phyloP scores from a whole-genome alignment of 2,329 filamentous ascomycete species.

The Bipolaris bicolor region DNA sequence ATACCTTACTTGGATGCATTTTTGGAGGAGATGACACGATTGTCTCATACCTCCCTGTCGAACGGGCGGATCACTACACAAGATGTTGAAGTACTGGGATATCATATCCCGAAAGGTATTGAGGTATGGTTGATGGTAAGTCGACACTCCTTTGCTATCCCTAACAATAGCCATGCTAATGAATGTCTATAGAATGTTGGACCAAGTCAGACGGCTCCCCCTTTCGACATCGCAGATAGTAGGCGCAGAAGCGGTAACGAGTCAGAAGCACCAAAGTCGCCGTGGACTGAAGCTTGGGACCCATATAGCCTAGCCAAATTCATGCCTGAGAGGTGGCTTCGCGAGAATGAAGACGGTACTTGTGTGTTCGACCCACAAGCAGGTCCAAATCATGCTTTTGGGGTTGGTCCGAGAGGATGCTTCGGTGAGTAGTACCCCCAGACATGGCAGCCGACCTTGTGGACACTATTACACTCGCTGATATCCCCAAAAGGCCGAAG shows the following conservation, averaged over 20 bases:
- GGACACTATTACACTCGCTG: not conserved
- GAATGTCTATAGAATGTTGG: not conserved
- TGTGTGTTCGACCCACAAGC: not conserved
- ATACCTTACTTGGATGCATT: not conserved
- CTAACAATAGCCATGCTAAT: not conserved
- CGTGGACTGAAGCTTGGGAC: not conserved
- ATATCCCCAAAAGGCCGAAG: not conserved
- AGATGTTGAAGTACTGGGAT: not conserved
- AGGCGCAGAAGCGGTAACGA: not conserved
- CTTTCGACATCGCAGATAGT: not conserved
- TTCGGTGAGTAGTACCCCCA: not conserved
- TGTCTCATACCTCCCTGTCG: not conserved
- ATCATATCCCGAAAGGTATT: not conserved
- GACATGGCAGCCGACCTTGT: not conserved
- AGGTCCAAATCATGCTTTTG: not conserved
- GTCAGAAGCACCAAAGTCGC: not conserved
- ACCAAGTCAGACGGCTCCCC: not conserved
- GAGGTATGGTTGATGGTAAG: not conserved
- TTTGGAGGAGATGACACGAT: not conserved
- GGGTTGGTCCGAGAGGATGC: not conserved
- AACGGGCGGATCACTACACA: not conserved
- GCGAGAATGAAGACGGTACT: not conserved
- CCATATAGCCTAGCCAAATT: not conserved
- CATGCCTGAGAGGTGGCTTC: conserved; percentile 1
- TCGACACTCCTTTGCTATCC: not conserved